phyloP scores from a whole-genome alignment of 768 basidiomycete species.

The Tulasnella sp. region DNA sequence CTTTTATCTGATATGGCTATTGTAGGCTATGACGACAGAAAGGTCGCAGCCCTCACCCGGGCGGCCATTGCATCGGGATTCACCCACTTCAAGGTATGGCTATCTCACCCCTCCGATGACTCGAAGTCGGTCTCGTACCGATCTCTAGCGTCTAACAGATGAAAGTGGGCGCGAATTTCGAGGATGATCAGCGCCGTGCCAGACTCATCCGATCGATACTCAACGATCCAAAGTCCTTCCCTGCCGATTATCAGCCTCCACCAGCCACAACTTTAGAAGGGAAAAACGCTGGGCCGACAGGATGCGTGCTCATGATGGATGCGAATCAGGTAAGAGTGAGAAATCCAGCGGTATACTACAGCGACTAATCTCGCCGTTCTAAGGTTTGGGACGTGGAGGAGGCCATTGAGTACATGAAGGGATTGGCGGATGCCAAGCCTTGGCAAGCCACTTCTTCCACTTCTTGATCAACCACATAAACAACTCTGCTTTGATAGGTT shows the following conservation, averaged over 20 bases:
- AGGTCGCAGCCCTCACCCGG: slow-evolving; percentile 30
- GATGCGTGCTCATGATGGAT: slow-evolving; percentile 37
- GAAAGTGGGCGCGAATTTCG: slow-evolving; percentile 34
- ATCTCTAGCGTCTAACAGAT: slow-evolving; percentile 19
- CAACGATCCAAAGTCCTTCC: slow-evolving; percentile 32
- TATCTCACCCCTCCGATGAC: not conserved
- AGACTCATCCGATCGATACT: slow-evolving; percentile 34
- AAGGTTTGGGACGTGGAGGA: slow-evolving; percentile 31
- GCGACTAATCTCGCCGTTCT: not conserved
- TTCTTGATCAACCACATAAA: no score
- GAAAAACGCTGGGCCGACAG: slow-evolving; percentile 35
- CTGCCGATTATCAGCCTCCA: slow-evolving; percentile 24
- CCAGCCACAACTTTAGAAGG: slow-evolving; percentile 25
- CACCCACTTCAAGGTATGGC: slow-evolving; percentile 35
- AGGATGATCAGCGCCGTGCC: slow-evolving; percentile 33
- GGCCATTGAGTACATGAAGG: slow-evolving; percentile 32
- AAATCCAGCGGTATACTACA: not conserved
- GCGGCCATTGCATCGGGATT: slow-evolving; percentile 33
- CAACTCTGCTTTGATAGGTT: slow-evolving; percentile 19
- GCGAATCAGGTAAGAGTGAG: slow-evolving; percentile 29
- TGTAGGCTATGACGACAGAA: slow-evolving; percentile 32
- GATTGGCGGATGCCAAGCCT: slow-evolving; percentile 29
- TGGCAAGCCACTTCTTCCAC: slow-evolving; percentile 20
- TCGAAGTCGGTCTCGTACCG: not conserved
- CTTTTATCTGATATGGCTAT: not conserved